A percentile compares a stretch with the other conserved stretches of the same genome.
Conservation (phyloP, 2,329 filamentous ascomycete genomes). For the Plenodomus tracheiphilus region DNA sequence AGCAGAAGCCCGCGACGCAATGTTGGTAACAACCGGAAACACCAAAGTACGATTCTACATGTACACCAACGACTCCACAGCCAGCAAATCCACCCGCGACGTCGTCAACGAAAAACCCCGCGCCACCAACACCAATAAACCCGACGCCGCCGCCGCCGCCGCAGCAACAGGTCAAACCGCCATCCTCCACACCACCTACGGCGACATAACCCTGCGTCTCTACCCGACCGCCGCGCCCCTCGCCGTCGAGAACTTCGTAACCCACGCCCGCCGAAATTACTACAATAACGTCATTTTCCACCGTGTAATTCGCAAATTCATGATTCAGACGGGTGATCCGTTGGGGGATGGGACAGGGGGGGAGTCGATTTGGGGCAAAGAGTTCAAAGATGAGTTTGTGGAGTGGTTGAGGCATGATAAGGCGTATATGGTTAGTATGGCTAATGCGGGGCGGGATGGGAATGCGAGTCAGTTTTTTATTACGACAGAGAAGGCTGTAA, state of each 20-base stretch:
- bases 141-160: conserved; percentile 58
- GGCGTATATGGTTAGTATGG: conserved; percentile 96
- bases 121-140: conserved; percentile 56
- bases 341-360: conserved; percentile 87
- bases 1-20: conserved; percentile 86
- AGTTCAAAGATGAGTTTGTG: conserved; percentile 93
- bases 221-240: conserved; percentile 93
- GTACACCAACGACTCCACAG: conserved; percentile 87
- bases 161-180: conserved; percentile 77
- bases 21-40: conserved; percentile 80
- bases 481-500: conserved; percentile 90
- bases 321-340: conserved; percentile 91
- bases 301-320: conserved; percentile 95
- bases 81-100: conserved; percentile 65
- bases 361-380: conserved; percentile 88
- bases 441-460: conserved; percentile 92
- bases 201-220: conserved; percentile 89
- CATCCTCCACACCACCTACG: conserved; percentile 87
- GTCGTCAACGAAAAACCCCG: conserved; percentile 93
- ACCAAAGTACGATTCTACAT: conserved; percentile 95
- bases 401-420: conserved; percentile 84
- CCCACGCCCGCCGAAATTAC: conserved; percentile 84
- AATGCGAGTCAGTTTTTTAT: conserved; percentile 99
- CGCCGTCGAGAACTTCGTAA: conserved; percentile 96
- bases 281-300: conserved; percentile 99